Evolutionary conservation across 148 eudicot species (phyloP).

Genomic region (Chenopodium formosanum): DNA sequence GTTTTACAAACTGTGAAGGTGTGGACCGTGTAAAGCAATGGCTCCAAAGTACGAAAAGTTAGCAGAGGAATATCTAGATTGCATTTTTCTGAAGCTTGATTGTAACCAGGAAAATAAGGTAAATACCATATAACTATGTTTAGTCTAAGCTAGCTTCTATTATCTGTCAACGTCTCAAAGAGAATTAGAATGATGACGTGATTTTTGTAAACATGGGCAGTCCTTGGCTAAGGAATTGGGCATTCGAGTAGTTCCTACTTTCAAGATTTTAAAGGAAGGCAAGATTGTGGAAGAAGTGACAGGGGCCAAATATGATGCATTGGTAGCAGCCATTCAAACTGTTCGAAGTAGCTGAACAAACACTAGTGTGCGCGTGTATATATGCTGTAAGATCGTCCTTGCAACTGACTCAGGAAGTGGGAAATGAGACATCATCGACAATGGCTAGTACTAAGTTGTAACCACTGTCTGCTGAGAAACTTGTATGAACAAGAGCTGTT

Average conservation of each 20-base stretch:
- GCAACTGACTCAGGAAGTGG: conserved; percentile 15
- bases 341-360: conserved; percentile 46
- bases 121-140: conserved; percentile 3
- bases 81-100: conserved; percentile 80
- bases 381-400: conserved; percentile 14
- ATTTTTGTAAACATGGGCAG: conserved; percentile 37
- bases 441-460: not conserved
- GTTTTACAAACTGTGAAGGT: conserved; percentile 45
- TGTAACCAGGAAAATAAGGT: conserved; percentile 89
- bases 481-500: conserved; percentile 6
- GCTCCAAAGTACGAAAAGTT: conserved; percentile 75
- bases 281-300: conserved; percentile 80
- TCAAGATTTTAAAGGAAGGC: conserved; percentile 79
- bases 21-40: conserved; percentile 93
- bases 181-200: not conserved
- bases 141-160: not conserved
- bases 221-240: conserved; percentile 88
- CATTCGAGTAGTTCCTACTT: conserved; percentile 80
- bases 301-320: conserved; percentile 73
- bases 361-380: conserved; percentile 17
- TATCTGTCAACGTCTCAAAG: not conserved
- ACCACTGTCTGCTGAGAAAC: conserved; percentile 11
- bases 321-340: conserved; percentile 65
- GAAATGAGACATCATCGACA: not conserved
- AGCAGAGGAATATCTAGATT: conserved; percentile 64